Conservation (phyloP, 2,329 filamentous ascomycete species). For the Aschersonia sp. region DNA sequence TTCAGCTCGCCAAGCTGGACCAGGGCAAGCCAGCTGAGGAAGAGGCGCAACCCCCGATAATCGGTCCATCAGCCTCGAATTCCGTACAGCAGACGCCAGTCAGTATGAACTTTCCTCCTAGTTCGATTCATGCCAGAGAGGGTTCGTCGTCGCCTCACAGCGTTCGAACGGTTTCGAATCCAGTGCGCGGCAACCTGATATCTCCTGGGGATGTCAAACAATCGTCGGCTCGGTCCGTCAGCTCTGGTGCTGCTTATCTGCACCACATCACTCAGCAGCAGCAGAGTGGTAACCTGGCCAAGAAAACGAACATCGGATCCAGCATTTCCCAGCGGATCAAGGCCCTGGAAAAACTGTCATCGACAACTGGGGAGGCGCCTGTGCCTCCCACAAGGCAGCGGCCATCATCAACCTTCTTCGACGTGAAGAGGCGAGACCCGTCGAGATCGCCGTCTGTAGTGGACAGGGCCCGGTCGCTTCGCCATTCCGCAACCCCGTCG, state of each 20-base stretch:
- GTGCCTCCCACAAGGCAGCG: constrained; percentile 16
- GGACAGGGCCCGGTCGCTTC: constrained; percentile 27
- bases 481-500: constrained; percentile 14
- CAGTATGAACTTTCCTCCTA: no score
- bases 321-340: constrained; percentile 93
- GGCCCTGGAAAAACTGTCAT: constrained; percentile 67
- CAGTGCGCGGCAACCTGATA: constrained; percentile 27
- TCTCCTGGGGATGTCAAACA: constrained; percentile 29
- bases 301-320: constrained; percentile 59
- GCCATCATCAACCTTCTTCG: constrained; percentile 41
- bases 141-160: constrained; percentile 10
- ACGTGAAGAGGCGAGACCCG: constrained; percentile 36
- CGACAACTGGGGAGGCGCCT: constrained; percentile 15
- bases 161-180: constrained; percentile 33
- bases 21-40: constrained; percentile 8
- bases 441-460: constrained; percentile 29
- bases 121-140: not conserved
- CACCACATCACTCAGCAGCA: constrained; percentile 39
- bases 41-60: not conserved
- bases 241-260: constrained; percentile 40
- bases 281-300: constrained; percentile 31
- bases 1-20: constrained; percentile 32
- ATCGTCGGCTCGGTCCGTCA: constrained; percentile 35
- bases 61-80: no score
- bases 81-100: no score